Evolutionary conservation across 1,284 basidiomycete species (phyloP).

Genomic region (Taiwanofungus camphoratus): DNA sequence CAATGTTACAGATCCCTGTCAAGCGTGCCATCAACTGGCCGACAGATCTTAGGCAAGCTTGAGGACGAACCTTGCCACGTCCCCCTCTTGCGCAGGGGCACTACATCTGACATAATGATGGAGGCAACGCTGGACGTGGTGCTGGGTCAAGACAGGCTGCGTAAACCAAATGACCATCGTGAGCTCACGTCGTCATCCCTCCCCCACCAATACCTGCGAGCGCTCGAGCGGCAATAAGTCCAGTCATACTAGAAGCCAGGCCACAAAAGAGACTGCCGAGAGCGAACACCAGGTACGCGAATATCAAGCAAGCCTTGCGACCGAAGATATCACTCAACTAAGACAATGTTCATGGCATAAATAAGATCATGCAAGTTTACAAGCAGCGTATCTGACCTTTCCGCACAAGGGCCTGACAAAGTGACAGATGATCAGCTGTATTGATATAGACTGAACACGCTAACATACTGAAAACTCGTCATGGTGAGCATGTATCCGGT

Average conservation of each 20-base stretch:
- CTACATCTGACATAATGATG: constrained; percentile 57
- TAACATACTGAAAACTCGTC: constrained; percentile 53
- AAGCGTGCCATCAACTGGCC: too few species aligned
- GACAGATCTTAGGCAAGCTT: too few species aligned
- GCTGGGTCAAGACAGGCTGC: too few species aligned
- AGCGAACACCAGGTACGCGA: constrained; percentile 50
- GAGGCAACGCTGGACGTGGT: constrained; percentile 41
- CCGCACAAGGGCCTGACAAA: constrained; percentile 49
- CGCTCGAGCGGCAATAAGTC: constrained; percentile 48
- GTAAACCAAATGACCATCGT: neutral
- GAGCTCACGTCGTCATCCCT: constrained; percentile 53
- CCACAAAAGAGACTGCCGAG: constrained; percentile 50
- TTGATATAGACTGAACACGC: neutral
- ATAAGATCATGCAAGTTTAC: too few species aligned
- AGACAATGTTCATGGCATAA: too few species aligned
- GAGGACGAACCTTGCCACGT: constrained; percentile 69
- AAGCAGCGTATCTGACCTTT: too few species aligned
- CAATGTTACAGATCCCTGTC: constrained; percentile 36
- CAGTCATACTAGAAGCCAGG: constrained; percentile 46
- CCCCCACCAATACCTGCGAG: constrained; percentile 59
- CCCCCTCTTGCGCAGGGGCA: constrained; percentile 51
- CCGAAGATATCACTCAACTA: constrained; percentile 59
- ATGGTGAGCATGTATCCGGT: constrained; percentile 57
- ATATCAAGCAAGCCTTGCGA: constrained; percentile 49
- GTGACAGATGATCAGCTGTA: neutral